Evolutionary conservation across 2,329 filamentous ascomycete genomes (phyloP), one percentile per base, ranked within the genome.

Genomic region (Penicillium brevicompactum): DNA sequence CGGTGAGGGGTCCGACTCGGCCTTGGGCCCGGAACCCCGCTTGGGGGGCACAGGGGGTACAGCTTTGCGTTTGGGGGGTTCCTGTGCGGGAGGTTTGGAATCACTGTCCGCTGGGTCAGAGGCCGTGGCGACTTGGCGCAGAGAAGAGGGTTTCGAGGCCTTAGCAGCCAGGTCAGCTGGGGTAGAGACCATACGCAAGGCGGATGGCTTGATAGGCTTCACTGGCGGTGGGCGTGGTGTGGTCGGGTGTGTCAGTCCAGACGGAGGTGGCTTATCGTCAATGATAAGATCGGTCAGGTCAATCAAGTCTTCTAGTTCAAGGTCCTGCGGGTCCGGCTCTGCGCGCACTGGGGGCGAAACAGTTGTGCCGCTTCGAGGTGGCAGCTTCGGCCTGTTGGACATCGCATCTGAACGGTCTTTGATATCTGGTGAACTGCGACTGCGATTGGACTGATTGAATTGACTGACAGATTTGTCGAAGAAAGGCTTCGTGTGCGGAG

Each of bases 401-500:
- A 56, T 48, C 2, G 61, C 55, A 53, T 75, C 70, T 0, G 68
- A 61, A 9, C 56, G 46, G 22, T 70, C 67, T 21, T 61, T 58
- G 21, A 70, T 52, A 32, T 69, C 61, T 13, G 67, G 60, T 10
- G 61, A 63, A 48, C 66, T 70, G 31, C 55, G 60, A 51, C 56
- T 71, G 44, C 65, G 66, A 40, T 56, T 42, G n/a, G 47, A 53
- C 10, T 49, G 41, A 40, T 73, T 68, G 16, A 72, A 53, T 38
- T 69, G 72, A 61, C 60, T 74, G 69, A 79, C 69, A 0, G 83
- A 82, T 13, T 85, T 81, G 61, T 96, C 90, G 67, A 97, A 97
- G 70, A 94, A 97, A 0, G 84, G 85, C 11, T 85, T 80, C 45
- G 79, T 80, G 37, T 89, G 83, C 0, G 88, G 84, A 0, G 91